These are phyloP conservation scores for Debaryomyces coudertii DNA, from an alignment of 1,139 yeast species.

Conservation along the genomic window DNA sequence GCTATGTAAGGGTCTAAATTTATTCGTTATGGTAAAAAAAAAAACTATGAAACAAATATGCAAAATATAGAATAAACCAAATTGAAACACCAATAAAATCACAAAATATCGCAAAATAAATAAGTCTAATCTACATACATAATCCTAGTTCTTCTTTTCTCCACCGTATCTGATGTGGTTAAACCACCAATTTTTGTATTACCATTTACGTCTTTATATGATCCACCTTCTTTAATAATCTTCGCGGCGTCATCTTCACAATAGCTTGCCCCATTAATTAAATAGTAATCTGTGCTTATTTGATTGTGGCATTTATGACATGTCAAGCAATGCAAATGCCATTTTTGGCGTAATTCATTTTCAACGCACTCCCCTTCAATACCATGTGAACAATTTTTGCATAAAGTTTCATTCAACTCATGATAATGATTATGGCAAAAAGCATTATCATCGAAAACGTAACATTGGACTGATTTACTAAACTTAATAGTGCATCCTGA, in stretches of 20 bases:
- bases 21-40: not conserved
- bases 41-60: not conserved
- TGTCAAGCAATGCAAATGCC: constrained; percentile 64
- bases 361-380: constrained; percentile 93
- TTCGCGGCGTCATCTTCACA: constrained; percentile 52
- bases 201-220: constrained; percentile 28
- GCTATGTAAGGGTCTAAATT: not conserved
- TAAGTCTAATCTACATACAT: constrained; percentile 34
- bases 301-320: constrained; percentile 54
- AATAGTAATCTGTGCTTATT: constrained; percentile 59
- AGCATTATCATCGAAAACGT: constrained; percentile 77
- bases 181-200: constrained; percentile 27
- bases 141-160: constrained; percentile 49
- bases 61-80: not conserved
- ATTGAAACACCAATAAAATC: not conserved
- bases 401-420: constrained; percentile 69
- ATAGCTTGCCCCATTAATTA: constrained; percentile 51
- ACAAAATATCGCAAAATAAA: not conserved
- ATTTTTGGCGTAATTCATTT: constrained; percentile 66
- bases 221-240: constrained; percentile 28
- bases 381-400: constrained; percentile 70
- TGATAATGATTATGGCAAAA: constrained; percentile 87
- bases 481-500: constrained; percentile 57
- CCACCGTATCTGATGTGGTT: constrained; percentile 38
- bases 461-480: constrained; percentile 68